Base-by-base conservation (phyloP, 768 basidiomycete species). In the Lentinus tigrinus region DNA sequence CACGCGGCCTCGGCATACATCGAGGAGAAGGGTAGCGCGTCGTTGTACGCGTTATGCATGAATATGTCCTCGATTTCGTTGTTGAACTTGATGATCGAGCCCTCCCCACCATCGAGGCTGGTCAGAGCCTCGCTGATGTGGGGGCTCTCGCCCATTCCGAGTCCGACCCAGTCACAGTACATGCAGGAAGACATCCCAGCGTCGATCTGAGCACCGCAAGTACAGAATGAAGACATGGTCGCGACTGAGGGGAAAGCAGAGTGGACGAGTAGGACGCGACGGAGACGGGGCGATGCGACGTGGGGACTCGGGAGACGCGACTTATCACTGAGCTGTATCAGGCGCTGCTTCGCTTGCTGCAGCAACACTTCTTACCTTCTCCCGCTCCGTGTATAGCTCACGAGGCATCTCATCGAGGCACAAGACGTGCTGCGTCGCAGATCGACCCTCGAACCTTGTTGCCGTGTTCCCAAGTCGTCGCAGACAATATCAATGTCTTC, bases 291-390 rank as follows among this genome's bases (percentile, higher is more conserved):
- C 10, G 39, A 40, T 6, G 19, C 39, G 39, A 40, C 14, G 39
- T 40, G 31, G 27, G 48, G 56, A 40, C 17, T n/a, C n/a, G n/a
- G 21, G 34, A 46, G n/a, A n/a, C n/a, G n/a, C 54, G 34, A 21
- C 8, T 24, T 27, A 39, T 23, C 21, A 26, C 28, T n/a, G n/a
- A n/a, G n/a, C n/a, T 46, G 44, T 42, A 37, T 42, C 50, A 51
- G 50, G 40, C 24, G 31, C 56, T 51, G 56, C 48, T n/a, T n/a
- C n/a, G n/a, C 37, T 40, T 40, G n/a, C 9, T 46, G 49, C 56
- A 51, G 49, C 49, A 57, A 49, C 6, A 11, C 56, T 51, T 52
- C 56, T 46, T 51, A n/a, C 11, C 56, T 57, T 51, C 56, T 50
- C 24, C 19, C 38, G 47, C 36, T 21, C 42, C 49, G 11, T 11